These are phyloP conservation scores for Phytophthora fragariaefolia DNA, from an alignment of 352 stramenopile genomes.

Conservation along the genomic window DNA sequence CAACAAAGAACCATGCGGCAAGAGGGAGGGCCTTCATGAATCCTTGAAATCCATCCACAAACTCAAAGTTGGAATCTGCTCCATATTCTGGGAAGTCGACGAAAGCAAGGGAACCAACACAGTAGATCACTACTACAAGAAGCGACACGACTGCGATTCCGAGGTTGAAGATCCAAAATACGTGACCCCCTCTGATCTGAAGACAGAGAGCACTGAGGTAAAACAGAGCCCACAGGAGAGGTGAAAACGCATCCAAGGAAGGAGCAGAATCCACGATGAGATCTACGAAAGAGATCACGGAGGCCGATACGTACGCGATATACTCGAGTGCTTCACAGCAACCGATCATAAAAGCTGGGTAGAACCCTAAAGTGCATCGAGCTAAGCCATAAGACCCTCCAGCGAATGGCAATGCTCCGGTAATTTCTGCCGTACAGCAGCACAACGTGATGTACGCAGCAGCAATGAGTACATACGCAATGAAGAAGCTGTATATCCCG, in stretches of 20 bases:
- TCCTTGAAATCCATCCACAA: constrained; percentile 27
- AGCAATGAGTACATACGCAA: constrained; percentile 34
- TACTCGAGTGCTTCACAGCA: constrained; percentile 52
- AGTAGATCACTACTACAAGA: constrained; percentile 43
- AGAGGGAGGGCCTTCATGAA: constrained; percentile 46
- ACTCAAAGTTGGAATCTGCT: constrained; percentile 10
- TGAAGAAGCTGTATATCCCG: constrained; percentile 44
- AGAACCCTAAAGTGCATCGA: constrained; percentile 47
- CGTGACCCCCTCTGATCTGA: constrained; percentile 34
- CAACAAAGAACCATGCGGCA: constrained; percentile 56
- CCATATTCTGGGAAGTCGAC: constrained; percentile 33
- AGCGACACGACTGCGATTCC: constrained; percentile 38
- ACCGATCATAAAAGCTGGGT: constrained; percentile 42
- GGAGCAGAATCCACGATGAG: constrained; percentile 39
- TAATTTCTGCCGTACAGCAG: constrained; percentile 44
- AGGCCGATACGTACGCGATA: constrained; percentile 48
- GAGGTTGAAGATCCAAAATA: constrained; percentile 56
- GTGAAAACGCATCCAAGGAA: constrained; percentile 14
- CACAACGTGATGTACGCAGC: constrained; percentile 41
- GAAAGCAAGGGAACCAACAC: constrained; percentile 38
- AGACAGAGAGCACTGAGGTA: constrained; percentile 41
- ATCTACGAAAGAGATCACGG: constrained; percentile 34
- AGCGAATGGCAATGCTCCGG: constrained; percentile 37
- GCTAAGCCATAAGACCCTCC: constrained; percentile 44
- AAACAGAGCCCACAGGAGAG: constrained; percentile 36